Evolutionary conservation across 208 protist species (phyloP), one percentile per base, ranked within the genome.

Genomic region (Leishmania amazonensis): DNA sequence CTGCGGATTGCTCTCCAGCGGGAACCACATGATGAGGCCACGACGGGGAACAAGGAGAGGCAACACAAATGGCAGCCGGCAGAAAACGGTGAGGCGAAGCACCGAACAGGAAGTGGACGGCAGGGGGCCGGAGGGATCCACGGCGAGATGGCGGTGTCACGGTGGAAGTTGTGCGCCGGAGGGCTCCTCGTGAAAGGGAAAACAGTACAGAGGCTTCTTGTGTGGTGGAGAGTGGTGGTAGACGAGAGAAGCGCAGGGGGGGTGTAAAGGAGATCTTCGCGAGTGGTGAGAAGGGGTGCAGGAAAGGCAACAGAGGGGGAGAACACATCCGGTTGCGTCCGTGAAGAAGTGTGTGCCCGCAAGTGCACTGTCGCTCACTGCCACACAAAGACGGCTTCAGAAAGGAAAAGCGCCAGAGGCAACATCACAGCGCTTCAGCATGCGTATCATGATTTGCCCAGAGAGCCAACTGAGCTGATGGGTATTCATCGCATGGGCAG

Each of bases 1-100:
- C 1, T 97, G 95, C 35, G 98, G 98, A 78, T 99, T 99, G 76
- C 90, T 97, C 81, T 99, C 98, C 3, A 99, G 83, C 0, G 98
- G 97, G n/a, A 98, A 83, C 96, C 95, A 98, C 58, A 79, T 84
- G 8, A 21, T 51, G 38, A 24, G 73, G 73, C n/a, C 17, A 35
- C 7, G n/a, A 17, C 15, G 4, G 38, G 38, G 19, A 64, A 6
- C n/a, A 42, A 38, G 47, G 5, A 75, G 72, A 58, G n/a, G 2
- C n/a, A 58, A 28, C n/a, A 17, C n/a, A 51, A 28, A n/a, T 3
- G 45, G 5, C 5, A 38, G 1, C 6, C 13, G 19, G n/a, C 24
- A 28, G 51, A 28, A 64, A 40, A 42, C 45, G 13, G 19, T 54
- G 42, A 47, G 28, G 42, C 8, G 19, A 38, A 74, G 1, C 21